These are phyloP conservation scores for Clitoria ternatea DNA, from an alignment of 306 rosid genomes.

Conservation along the genomic window DNA sequence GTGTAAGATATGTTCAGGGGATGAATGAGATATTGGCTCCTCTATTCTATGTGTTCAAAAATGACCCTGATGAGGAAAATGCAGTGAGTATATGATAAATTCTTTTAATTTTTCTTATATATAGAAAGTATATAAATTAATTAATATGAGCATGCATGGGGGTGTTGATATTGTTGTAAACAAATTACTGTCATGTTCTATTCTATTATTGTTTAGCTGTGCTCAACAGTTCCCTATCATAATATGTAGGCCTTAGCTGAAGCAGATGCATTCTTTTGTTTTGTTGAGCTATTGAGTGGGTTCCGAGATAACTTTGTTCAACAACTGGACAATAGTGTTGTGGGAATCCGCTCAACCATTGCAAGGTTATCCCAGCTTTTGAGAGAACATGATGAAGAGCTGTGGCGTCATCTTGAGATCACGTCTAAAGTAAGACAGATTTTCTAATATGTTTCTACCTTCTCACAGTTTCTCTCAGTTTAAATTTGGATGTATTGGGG, in stretches of 20 bases:
- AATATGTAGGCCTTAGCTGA: slow-evolving; percentile 81
- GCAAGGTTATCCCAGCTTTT: slow-evolving; percentile 84
- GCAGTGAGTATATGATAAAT: slow-evolving; percentile 52
- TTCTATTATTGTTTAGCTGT: slow-evolving; percentile 11
- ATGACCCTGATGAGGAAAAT: slow-evolving; percentile 86
- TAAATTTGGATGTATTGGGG: slow-evolving; percentile 9
- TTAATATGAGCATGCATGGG: background rate
- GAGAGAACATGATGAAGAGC: slow-evolving; percentile 93
- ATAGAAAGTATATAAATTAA: slow-evolving; percentile 1
- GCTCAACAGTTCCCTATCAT: slow-evolving; percentile 31
- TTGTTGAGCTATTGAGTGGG: slow-evolving; percentile 93
- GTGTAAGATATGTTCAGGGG: slow-evolving; percentile 98
- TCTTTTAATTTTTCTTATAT: background rate
- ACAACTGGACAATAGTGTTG: slow-evolving; percentile 97
- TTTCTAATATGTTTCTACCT: slow-evolving; percentile 5
- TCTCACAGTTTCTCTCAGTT: background rate
- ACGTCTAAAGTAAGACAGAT: slow-evolving; percentile 81
- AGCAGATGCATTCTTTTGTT: slow-evolving; percentile 98
- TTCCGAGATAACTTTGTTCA: slow-evolving; percentile 95
- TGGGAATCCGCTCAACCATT: slow-evolving; percentile 97
- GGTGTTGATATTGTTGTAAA: background rate
- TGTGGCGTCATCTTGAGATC: slow-evolving; percentile 99
- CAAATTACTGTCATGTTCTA: background rate
- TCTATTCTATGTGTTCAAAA: slow-evolving; percentile 77
- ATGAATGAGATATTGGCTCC: slow-evolving; percentile 99